These are phyloP conservation scores for Ustilago loliicola DNA, from an alignment of 1,284 basidiomycete species.

Conservation along the genomic window DNA sequence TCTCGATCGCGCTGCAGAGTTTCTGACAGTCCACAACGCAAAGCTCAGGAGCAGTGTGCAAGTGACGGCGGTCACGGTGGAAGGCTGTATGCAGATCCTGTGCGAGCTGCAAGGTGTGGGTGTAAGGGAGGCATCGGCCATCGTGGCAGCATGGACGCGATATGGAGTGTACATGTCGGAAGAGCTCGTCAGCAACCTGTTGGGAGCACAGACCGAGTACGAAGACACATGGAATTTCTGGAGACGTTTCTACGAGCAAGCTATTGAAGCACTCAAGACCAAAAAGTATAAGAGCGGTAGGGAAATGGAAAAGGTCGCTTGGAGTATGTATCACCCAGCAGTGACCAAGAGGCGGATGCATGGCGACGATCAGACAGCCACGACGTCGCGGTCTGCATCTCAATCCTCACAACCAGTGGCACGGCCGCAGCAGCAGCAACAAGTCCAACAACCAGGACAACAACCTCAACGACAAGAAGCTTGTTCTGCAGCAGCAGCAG, in stretches of 20 bases:
- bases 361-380: no score
- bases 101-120: constrained; percentile 1
- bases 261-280: background rate
- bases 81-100: constrained; percentile 7
- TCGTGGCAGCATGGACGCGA: constrained; percentile 2
- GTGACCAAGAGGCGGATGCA: background rate
- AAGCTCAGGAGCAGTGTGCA: background rate
- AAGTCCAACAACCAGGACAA: no score
- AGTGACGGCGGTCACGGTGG: background rate
- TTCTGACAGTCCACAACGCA: background rate
- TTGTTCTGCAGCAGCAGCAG: no score
- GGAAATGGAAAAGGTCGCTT: constrained; percentile 1
- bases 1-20: background rate
- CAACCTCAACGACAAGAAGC: no score
- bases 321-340: background rate
- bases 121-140: constrained; percentile 7
- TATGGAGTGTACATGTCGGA: constrained; percentile 6
- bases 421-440: no score
- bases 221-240: background rate
- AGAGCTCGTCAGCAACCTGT: background rate
- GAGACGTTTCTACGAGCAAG: background rate
- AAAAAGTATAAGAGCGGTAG: background rate
- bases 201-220: background rate
- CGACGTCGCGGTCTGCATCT: no score
- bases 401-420: no score